These are phyloP conservation scores for Gentiana straminea DNA, from an alignment of 257 asterid genomes.

Conservation along the genomic window DNA sequence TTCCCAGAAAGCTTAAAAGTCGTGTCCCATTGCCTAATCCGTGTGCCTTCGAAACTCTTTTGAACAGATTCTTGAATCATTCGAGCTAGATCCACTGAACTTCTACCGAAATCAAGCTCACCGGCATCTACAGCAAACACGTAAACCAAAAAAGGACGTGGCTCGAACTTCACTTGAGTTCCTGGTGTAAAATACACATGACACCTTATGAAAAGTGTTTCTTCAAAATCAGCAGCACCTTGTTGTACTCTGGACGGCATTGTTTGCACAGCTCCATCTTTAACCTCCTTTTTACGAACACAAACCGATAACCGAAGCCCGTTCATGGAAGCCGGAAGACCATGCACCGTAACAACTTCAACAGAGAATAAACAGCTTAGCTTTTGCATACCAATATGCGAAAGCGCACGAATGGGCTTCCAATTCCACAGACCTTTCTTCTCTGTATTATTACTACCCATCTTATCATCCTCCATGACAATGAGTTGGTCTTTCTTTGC, in stretches of 20 bases:
- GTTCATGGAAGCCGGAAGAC: slow-evolving; percentile 74
- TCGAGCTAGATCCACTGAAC: slow-evolving; percentile 49
- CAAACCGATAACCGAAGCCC: slow-evolving; percentile 79
- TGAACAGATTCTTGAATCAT: slow-evolving; percentile 69
- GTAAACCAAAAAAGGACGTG: slow-evolving; percentile 67
- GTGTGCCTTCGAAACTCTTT: slow-evolving; percentile 53
- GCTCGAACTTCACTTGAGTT: slow-evolving; percentile 47
- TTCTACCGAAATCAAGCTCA: slow-evolving; percentile 66
- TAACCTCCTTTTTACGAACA: slow-evolving; percentile 66
- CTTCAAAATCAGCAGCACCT: slow-evolving; percentile 85
- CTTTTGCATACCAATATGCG: slow-evolving; percentile 78
- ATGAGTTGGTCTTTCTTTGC: slow-evolving; percentile 6
- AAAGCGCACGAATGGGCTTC: slow-evolving; percentile 78
- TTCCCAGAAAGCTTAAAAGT: slow-evolving; percentile 51
- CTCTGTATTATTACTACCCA: slow-evolving; percentile 13
- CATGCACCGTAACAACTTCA: slow-evolving; percentile 61
- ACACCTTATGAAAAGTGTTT: slow-evolving; percentile 70
- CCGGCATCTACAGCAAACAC: slow-evolving; percentile 73
- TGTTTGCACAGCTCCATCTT: slow-evolving; percentile 70
- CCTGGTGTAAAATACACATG: slow-evolving; percentile 71
- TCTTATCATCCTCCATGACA: slow-evolving; percentile 23
- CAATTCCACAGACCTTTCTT: slow-evolving; percentile 79
- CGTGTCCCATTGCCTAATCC: slow-evolving; percentile 72
- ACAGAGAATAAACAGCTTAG: slow-evolving; percentile 78
- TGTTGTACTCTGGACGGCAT: slow-evolving; percentile 87